Percentiles rank a stretch among this genome's conserved stretches.
Evolutionary conservation across 2,329 filamentous ascomycete genomes (phyloP).

Genomic region (Hypomyces rosellus): DNA sequence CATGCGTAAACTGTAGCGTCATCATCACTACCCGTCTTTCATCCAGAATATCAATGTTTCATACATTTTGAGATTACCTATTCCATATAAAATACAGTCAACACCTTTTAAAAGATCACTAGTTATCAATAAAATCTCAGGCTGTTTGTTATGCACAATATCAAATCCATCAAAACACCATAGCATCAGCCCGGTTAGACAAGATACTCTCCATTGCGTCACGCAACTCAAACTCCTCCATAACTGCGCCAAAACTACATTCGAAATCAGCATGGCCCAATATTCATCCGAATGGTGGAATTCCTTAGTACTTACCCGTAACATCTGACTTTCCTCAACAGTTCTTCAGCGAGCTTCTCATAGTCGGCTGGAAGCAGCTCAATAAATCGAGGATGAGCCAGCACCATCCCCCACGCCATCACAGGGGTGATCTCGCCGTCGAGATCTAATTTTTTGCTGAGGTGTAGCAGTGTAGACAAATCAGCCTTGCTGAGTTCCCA

Average conservation of each 20-base stretch:
- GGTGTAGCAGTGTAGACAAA: slow-evolving; percentile 72
- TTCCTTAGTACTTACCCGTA: slow-evolving; percentile 65
- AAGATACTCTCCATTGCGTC: slow-evolving; percentile 68
- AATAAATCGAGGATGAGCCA: slow-evolving; percentile 61
- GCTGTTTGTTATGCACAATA: neutral
- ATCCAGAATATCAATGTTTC: too few species aligned
- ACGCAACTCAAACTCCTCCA: slow-evolving; percentile 62
- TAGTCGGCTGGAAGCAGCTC: slow-evolving; percentile 66
- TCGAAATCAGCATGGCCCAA: slow-evolving; percentile 1
- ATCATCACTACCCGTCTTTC: too few species aligned
- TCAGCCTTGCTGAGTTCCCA: slow-evolving; percentile 74
- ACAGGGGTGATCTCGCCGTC: slow-evolving; percentile 91
- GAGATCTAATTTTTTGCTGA: slow-evolving; percentile 75
- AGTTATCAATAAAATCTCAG: neutral
- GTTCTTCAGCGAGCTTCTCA: slow-evolving; percentile 61
- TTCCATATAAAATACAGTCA: too few species aligned
- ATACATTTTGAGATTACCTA: too few species aligned
- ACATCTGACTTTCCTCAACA: slow-evolving; percentile 77
- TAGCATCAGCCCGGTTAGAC: slow-evolving; percentile 13
- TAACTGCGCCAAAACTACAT: slow-evolving; percentile 55
- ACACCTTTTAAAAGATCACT: neutral
- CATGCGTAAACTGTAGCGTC: too few species aligned
- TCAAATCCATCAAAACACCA: slow-evolving; percentile 10
- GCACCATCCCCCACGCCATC: slow-evolving; percentile 85
- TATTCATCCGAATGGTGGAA: too few species aligned